Evolutionary conservation across 2,329 filamentous ascomycete genomes (phyloP).

Genomic region (Plectosphaerella sp.): DNA sequence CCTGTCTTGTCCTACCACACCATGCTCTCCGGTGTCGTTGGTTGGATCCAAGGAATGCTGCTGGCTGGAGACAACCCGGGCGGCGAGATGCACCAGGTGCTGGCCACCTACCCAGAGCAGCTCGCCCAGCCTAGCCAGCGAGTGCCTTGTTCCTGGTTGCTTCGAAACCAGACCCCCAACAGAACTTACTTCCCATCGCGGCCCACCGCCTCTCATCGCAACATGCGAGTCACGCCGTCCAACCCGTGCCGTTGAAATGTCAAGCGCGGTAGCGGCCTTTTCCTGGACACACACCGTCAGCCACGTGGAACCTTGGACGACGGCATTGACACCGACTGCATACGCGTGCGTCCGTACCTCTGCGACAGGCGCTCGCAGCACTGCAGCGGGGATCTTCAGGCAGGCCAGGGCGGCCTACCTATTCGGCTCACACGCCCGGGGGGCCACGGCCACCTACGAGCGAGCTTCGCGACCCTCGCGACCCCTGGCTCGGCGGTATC

Average conservation of each 20-base stretch:
- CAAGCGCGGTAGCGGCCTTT: background rate
- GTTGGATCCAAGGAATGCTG: no score
- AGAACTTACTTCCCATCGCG: no score
- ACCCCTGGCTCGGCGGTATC: no score
- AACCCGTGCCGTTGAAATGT: background rate
- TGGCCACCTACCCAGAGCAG: background rate
- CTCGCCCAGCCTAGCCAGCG: background rate
- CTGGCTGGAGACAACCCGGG: no score
- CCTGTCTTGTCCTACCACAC: no score
- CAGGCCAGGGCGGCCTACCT: background rate
- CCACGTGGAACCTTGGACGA: background rate
- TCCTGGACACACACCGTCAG: background rate
- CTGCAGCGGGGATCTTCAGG: background rate
- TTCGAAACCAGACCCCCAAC: background rate
- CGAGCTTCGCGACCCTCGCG: no score
- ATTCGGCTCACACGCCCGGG: no score
- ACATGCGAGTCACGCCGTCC: no score
- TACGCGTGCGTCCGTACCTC: background rate
- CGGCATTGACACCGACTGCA: background rate
- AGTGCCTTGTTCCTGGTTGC: background rate
- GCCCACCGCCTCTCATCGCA: no score
- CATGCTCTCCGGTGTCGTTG: no score
- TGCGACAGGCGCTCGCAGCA: background rate
- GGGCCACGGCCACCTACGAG: no score
- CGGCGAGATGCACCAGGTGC: no score